Conservation (phyloP, 139 green algal genomes). For the Microglena sp. region DNA sequence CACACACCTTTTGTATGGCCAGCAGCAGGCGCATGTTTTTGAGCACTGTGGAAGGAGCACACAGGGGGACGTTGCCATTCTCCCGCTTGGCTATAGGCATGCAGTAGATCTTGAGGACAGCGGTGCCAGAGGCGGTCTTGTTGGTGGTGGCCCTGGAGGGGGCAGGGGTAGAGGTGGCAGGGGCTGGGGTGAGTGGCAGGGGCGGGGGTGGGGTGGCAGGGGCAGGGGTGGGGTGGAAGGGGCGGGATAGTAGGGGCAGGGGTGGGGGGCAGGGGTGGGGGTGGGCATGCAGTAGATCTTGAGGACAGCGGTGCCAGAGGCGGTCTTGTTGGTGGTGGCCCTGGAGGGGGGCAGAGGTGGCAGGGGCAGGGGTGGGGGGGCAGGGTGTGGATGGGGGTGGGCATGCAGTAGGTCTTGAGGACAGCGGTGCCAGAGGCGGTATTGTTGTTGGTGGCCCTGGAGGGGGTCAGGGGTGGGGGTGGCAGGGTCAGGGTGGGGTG, state of each 20-base stretch:
- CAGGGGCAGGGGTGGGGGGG: too few relatives aligned
- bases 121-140: neutral
- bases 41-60: constrained; percentile 3
- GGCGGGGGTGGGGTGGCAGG: too few relatives aligned
- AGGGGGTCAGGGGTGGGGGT: neutral
- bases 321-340: constrained; percentile 1
- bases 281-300: too few relatives aligned
- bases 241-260: neutral
- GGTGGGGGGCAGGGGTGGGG: too few relatives aligned
- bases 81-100: constrained; percentile 6
- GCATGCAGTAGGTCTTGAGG: too few relatives aligned
- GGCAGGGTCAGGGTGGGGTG: too few relatives aligned
- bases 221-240: neutral
- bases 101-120: constrained; percentile 11
- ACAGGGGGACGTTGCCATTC: neutral
- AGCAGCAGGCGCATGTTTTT: constrained; percentile 24
- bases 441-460: neutral
- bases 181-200: neutral
- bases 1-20: constrained; percentile 26
- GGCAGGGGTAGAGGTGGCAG: neutral
- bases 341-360: neutral
- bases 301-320: neutral
- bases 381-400: too few relatives aligned
- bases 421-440: neutral
- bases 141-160: constrained; percentile 4